phyloP scores from a whole-genome alignment of 1,284 basidiomycete species.

The Naganishia albida region DNA sequence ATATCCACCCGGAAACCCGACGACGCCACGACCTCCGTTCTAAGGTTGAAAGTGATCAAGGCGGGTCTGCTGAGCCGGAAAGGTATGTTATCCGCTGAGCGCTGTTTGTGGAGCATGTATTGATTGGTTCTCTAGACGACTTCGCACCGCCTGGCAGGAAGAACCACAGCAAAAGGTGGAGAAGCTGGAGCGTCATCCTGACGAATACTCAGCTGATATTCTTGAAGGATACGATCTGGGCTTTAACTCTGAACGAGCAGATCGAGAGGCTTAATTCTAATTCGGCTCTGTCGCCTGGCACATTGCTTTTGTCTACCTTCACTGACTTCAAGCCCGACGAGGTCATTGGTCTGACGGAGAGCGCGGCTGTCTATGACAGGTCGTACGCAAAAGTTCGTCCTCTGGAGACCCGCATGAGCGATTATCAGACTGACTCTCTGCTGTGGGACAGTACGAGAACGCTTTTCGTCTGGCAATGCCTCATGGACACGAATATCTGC shows the following conservation, averaged over 20 bases:
- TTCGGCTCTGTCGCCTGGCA: conserved; percentile 27
- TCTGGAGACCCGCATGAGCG: not conserved
- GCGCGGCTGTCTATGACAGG: conserved; percentile 75
- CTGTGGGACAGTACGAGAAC: conserved; percentile 61
- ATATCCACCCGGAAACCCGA: not conserved
- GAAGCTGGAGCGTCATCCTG: conserved; percentile 77
- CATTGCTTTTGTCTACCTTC: conserved; percentile 58
- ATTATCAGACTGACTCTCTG: conserved; percentile 17
- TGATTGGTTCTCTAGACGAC: conserved; percentile 61
- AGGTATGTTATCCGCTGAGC: conserved; percentile 46
- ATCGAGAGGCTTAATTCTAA: conserved; percentile 42
- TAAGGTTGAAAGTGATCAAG: conserved; percentile 74
- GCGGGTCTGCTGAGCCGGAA: conserved; percentile 80
- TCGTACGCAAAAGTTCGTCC: conserved; percentile 70
- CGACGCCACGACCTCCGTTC: conserved; percentile 39
- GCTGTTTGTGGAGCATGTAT: conserved; percentile 17
- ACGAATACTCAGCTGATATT: conserved; percentile 89
- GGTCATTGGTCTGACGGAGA: conserved; percentile 73
- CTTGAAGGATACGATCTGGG: conserved; percentile 80
- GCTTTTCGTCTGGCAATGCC: conserved; percentile 78
- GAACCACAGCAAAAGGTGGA: conserved; percentile 80
- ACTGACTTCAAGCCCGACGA: conserved; percentile 82
- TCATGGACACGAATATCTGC: conserved; percentile 75
- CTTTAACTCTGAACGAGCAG: conserved; percentile 62
- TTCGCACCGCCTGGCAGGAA: conserved; percentile 73